phyloP scores from a whole-genome alignment of 2,329 filamentous ascomycete species.

The Xylaria sp. region DNA sequence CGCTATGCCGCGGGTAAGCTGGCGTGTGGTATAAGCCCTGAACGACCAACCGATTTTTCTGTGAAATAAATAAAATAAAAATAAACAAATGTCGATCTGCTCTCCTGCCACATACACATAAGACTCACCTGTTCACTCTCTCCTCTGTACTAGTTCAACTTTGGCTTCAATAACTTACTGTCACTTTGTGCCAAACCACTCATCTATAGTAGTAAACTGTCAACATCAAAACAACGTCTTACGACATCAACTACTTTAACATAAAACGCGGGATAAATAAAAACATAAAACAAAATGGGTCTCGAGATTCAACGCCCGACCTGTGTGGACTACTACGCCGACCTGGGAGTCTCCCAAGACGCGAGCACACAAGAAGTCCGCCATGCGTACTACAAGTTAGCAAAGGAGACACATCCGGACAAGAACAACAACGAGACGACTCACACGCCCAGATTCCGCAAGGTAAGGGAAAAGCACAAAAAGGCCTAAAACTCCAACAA shows the following conservation, averaged over 20 bases:
- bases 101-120: background rate
- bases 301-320: background rate
- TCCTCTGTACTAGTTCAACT: background rate
- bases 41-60: background rate
- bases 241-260: background rate
- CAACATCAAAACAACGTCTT: background rate
- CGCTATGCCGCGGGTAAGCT: slow-evolving; percentile 8
- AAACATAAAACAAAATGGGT: slow-evolving; percentile 7
- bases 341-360: slow-evolving; percentile 15
- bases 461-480: no score
- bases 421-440: slow-evolving; percentile 6
- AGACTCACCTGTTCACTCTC: background rate
- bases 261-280: background rate
- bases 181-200: background rate
- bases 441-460: slow-evolving; percentile 18
- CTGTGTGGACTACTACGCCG: slow-evolving; percentile 21
- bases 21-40: background rate
- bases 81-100: background rate
- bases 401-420: slow-evolving; percentile 24
- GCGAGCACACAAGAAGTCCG: background rate
- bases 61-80: background rate
- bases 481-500: no score
- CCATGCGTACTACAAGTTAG: slow-evolving; percentile 16
- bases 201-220: background rate
- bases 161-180: background rate